Evolutionary conservation across 2,329 filamentous ascomycete species (phyloP).

Genomic region (Penicillium italicum): DNA sequence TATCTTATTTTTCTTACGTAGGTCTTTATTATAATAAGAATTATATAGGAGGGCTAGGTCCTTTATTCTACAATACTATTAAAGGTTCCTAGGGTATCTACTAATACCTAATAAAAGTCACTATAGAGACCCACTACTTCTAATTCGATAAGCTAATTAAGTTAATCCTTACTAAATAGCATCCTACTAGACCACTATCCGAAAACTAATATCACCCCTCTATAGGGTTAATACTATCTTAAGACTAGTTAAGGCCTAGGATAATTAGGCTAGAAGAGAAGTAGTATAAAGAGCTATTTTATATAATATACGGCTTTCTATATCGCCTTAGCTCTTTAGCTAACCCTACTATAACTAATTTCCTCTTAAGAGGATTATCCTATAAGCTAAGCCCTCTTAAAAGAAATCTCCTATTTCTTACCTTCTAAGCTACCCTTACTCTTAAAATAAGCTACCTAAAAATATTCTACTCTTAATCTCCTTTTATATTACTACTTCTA

Average conservation of each 20-base stretch:
- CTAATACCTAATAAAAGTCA: too few relatives aligned
- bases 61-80: too few relatives aligned
- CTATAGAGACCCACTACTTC: too few relatives aligned
- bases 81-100: too few relatives aligned
- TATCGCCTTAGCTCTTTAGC: conserved; percentile 9
- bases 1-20: too few relatives aligned
- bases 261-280: conserved; percentile 10
- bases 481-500: not conserved
- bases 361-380: conserved; percentile 11
- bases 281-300: conserved; percentile 5
- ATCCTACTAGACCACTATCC: too few relatives aligned
- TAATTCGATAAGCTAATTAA: too few relatives aligned
- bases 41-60: too few relatives aligned
- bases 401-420: not conserved
- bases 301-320: conserved; percentile 10
- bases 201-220: too few relatives aligned
- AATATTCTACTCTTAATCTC: not conserved
- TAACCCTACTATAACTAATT: conserved; percentile 8
- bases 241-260: conserved; percentile 5
- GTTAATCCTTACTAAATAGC: too few relatives aligned
- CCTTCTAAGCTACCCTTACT: not conserved
- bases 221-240: too few relatives aligned
- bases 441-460: not conserved
- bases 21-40: too few relatives aligned
- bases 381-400: conserved; percentile 2